These are phyloP conservation scores for Ustilago lituana DNA, from an alignment of 1,284 basidiomycete genomes.

Conservation along the genomic window DNA sequence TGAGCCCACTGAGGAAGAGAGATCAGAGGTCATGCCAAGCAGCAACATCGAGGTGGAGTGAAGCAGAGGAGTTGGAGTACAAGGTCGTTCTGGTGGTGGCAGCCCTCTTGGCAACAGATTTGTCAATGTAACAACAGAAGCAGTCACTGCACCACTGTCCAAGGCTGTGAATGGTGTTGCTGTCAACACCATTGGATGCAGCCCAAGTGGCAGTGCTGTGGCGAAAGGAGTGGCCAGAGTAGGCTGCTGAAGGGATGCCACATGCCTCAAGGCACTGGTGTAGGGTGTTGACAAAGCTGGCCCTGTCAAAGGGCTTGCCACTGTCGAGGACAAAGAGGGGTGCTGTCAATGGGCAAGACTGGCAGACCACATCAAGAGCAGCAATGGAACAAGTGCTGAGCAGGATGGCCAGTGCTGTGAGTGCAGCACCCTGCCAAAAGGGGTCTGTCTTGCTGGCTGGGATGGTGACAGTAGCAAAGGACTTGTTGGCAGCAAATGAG, in stretches of 20 bases:
- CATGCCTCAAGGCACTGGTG: not conserved
- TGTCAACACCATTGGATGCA: not conserved
- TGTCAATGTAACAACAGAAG: no score
- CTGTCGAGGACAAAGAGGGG: no score
- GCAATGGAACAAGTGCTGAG: not conserved
- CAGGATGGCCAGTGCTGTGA: not conserved
- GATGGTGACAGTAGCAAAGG: not conserved
- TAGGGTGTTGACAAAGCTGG: not conserved
- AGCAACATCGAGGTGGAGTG: no score
- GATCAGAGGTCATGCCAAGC: no score
- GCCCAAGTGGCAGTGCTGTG: not conserved
- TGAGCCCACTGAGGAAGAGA: no score
- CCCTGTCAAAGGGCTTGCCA: not conserved
- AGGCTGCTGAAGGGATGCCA: not conserved
- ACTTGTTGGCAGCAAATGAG: not conserved
- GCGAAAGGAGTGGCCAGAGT: constrained; percentile 1
- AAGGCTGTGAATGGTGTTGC: not conserved
- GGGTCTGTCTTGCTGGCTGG: not conserved
- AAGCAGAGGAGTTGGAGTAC: no score
- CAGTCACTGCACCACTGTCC: not conserved
- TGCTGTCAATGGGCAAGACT: no score
- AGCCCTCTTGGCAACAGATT: no score
- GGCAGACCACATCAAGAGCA: no score
- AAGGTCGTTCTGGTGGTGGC: no score
- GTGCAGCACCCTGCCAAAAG: not conserved